phyloP scores from a whole-genome alignment of 73 alveolate genomes.

The Symbiodinium pilosum region DNA sequence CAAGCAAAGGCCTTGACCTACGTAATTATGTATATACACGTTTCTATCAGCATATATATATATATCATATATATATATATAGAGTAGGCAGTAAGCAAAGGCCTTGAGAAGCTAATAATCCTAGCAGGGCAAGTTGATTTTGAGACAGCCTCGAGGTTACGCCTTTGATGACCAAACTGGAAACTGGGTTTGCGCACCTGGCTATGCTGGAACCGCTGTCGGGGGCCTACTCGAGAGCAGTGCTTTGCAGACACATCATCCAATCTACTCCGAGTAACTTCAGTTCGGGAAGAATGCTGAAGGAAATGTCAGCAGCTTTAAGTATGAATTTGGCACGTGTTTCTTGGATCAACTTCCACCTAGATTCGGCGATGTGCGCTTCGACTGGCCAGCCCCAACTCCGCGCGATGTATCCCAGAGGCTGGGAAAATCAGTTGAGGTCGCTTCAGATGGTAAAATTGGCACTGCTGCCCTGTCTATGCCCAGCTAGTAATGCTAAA shows the following conservation, averaged over 20 bases:
- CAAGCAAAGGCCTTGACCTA: too few relatives aligned
- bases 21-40: too few relatives aligned
- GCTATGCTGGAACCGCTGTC: conserved; percentile 48
- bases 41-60: too few relatives aligned
- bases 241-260: too few relatives aligned
- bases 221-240: neutral
- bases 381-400: conserved; percentile 7
- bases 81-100: too few relatives aligned
- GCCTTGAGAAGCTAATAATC: too few relatives aligned
- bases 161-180: conserved; percentile 41
- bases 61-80: too few relatives aligned
- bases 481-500: neutral
- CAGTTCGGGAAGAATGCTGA: neutral
- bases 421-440: neutral
- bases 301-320: neutral
- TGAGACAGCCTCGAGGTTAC: conserved; percentile 1
- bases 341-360: neutral
- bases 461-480: neutral
- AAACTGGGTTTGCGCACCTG: conserved; percentile 61
- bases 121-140: too few relatives aligned
- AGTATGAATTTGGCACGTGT: neutral
- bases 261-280: neutral
- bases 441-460: too few relatives aligned
- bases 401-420: conserved; percentile 49
- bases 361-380: conserved; percentile 57